phyloP scores from a whole-genome alignment of 768 basidiomycete genomes.

The Kwoniella bestiolae region DNA sequence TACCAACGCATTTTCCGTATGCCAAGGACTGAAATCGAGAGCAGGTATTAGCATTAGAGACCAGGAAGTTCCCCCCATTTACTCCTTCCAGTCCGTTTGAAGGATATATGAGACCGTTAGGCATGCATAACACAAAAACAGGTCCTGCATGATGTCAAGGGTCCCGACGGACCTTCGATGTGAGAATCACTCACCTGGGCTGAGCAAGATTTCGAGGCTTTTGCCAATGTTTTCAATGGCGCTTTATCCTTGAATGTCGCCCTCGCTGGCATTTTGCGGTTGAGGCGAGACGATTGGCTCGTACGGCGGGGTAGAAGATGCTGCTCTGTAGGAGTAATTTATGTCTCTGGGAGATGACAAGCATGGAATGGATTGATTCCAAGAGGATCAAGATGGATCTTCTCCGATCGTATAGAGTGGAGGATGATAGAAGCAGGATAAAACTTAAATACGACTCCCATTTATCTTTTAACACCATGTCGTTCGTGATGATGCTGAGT shows the following conservation, averaged over 20 bases:
- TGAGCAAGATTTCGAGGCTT: constrained; percentile 50
- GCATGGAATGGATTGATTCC: neutral
- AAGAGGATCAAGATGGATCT: neutral
- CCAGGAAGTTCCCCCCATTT: neutral
- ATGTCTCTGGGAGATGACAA: neutral
- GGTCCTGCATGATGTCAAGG: too few species aligned
- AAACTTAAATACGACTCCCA: neutral
- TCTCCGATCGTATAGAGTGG: too few species aligned
- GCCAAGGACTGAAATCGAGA: constrained; percentile 64
- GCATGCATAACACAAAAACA: neutral
- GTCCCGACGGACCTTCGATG: too few species aligned
- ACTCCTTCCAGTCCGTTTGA: neutral
- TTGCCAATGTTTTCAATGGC: constrained; percentile 50
- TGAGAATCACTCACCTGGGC: constrained; percentile 49
- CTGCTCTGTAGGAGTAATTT: neutral
- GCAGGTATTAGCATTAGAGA: constrained; percentile 1
- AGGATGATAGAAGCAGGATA: too few species aligned
- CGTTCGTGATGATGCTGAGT: neutral
- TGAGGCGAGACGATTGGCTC: neutral
- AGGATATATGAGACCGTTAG: too few species aligned
- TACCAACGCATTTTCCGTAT: constrained; percentile 88
- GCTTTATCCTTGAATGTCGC: constrained; percentile 41
- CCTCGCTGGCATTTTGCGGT: constrained; percentile 9
- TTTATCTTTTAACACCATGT: neutral
- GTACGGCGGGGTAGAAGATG: neutral